phyloP scores from a whole-genome alignment of 768 basidiomycete genomes.

The Amanita rimosa region DNA sequence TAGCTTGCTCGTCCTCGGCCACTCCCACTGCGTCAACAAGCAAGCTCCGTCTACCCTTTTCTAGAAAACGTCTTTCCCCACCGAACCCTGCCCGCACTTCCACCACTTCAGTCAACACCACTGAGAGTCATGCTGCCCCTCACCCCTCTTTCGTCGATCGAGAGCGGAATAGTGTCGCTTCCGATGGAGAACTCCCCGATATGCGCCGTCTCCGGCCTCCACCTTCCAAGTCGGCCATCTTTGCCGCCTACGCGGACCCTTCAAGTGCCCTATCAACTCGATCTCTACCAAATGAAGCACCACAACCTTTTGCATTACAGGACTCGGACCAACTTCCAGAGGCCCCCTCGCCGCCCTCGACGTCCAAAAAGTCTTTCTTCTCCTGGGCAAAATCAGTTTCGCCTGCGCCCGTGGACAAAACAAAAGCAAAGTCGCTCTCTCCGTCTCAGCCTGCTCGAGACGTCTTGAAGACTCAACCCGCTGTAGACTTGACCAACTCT shows the following conservation, averaged over 20 bases:
- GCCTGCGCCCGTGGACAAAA: background rate
- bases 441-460: background rate
- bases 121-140: background rate
- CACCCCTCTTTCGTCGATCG: slow-evolving; percentile 18
- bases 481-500: slow-evolving; percentile 10
- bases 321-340: slow-evolving; percentile 10
- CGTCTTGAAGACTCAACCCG: background rate
- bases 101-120: slow-evolving; percentile 2
- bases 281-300: slow-evolving; percentile 41
- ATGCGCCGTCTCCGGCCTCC: slow-evolving; percentile 39
- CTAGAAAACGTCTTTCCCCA: slow-evolving; percentile 15
- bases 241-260: slow-evolving; percentile 46
- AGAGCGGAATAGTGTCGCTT: slow-evolving; percentile 24
- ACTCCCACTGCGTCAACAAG: slow-evolving; percentile 14
- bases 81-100: background rate
- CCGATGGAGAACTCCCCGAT: slow-evolving; percentile 31
- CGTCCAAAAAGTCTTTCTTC: slow-evolving; percentile 18
- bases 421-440: slow-evolving; percentile 1
- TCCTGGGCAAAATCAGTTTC: slow-evolving; percentile 24
- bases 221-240: slow-evolving; percentile 53
- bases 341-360: slow-evolving; percentile 8
- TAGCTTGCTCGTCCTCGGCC: slow-evolving; percentile 12
- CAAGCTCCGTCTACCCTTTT: slow-evolving; percentile 27
- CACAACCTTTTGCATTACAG: slow-evolving; percentile 19
- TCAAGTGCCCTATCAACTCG: slow-evolving; percentile 44